Evolutionary conservation across 2,329 filamentous ascomycete species (phyloP).

Genomic region (Colletotrichum sp.): DNA sequence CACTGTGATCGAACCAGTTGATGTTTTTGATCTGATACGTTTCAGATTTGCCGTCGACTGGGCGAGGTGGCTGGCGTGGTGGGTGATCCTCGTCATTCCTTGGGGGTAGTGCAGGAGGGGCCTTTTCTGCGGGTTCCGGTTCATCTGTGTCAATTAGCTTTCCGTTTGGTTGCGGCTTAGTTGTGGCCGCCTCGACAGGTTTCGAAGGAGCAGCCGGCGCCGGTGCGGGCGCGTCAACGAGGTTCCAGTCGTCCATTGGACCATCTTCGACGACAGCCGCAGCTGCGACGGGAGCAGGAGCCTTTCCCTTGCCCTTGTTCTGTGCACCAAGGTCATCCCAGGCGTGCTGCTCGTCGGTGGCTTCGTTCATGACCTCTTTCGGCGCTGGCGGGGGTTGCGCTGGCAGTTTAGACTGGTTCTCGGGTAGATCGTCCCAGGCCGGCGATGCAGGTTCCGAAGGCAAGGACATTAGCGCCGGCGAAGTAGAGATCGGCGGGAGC

Average conservation of each 20-base stretch:
- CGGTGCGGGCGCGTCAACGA: conserved; percentile 30
- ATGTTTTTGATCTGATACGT: conserved; percentile 95
- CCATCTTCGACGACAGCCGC: conserved; percentile 24
- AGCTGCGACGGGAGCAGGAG: conserved; percentile 25
- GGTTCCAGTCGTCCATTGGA: conserved; percentile 53
- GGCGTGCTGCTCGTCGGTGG: conserved; percentile 48
- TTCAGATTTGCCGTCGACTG: conserved; percentile 62
- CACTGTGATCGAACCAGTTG: conserved; percentile 75
- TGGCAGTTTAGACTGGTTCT: conserved; percentile 27
- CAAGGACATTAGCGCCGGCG: conserved; percentile 32
- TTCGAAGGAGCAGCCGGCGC: not conserved
- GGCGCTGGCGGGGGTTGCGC: conserved; percentile 26
- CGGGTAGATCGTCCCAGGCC: conserved; percentile 41
- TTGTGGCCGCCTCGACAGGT: not conserved
- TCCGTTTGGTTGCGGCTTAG: not conserved
- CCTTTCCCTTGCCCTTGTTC: conserved; percentile 48
- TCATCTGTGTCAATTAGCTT: not conserved
- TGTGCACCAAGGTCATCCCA: conserved; percentile 53
- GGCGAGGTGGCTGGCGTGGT: conserved; percentile 38
- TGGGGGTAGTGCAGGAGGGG: conserved; percentile 43
- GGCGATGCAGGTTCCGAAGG: conserved; percentile 40
- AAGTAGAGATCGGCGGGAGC: conserved; percentile 16
- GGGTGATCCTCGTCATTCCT: conserved; percentile 34
- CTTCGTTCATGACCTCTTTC: conserved; percentile 32
- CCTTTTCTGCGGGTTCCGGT: not conserved